A percentile compares a stretch with the other conserved stretches of the same genome.
phyloP scores from a whole-genome alignment of 2,329 filamentous ascomycete species.

The Talaromyces rugulosus region DNA sequence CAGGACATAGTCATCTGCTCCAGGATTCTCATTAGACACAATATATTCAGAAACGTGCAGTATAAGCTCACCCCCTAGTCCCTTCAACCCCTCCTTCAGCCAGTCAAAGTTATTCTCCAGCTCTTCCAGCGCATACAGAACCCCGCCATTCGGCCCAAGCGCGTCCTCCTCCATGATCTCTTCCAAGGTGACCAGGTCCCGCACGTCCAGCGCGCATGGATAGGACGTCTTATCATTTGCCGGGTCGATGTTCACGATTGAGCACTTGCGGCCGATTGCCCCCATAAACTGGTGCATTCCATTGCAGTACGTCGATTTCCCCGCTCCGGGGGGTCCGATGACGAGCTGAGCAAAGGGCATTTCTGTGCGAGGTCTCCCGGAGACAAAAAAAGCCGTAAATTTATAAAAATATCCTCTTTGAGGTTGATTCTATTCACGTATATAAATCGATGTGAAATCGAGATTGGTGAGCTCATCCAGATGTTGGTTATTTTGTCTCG shows the following conservation, averaged over 20 bases:
- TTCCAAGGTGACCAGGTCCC: constrained; percentile 81
- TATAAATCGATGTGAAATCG: neutral
- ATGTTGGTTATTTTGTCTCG: neutral
- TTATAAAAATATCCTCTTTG: neutral
- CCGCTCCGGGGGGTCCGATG: constrained; percentile 88
- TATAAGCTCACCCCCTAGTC: constrained; percentile 56
- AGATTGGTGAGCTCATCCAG: neutral
- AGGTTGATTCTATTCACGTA: neutral
- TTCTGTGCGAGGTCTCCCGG: constrained; percentile 5
- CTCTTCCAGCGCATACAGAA: constrained; percentile 91
- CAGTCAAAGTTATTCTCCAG: constrained; percentile 91
- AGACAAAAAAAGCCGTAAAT: neutral
- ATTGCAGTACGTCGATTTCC: constrained; percentile 98
- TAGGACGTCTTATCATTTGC: constrained; percentile 93
- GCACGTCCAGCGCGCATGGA: constrained; percentile 83
- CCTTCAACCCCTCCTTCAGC: constrained; percentile 75
- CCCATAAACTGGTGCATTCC: constrained; percentile 98
- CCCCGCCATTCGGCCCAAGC: constrained; percentile 85
- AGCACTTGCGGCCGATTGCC: constrained; percentile 91
- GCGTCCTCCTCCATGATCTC: constrained; percentile 91
- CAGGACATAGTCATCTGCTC: constrained; percentile 76
- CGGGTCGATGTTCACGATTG: constrained; percentile 92
- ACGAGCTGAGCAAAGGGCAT: constrained; percentile 72
- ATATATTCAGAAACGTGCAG: neutral
- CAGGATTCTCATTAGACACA: neutral